Conservation (phyloP, 139 green algal genomes). For the Chara braunii region DNA sequence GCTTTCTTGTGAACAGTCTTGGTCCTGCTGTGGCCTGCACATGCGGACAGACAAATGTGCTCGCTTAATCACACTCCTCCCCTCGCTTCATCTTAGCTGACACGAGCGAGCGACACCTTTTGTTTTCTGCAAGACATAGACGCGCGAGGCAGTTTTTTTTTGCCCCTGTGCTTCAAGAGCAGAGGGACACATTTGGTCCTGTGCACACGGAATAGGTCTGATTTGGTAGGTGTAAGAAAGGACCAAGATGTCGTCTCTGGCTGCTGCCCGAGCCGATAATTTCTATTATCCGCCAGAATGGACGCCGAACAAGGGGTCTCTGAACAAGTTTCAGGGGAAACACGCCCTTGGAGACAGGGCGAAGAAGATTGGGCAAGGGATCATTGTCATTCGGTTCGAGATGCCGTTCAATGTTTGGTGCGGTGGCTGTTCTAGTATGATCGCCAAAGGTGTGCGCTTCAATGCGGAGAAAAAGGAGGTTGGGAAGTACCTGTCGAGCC, state of each 20-base stretch:
- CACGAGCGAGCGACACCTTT: too few species aligned
- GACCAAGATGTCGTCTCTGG: constrained; percentile 58
- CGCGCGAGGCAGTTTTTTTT: too few species aligned
- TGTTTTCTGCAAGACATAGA: too few species aligned
- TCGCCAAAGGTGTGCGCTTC: constrained; percentile 93
- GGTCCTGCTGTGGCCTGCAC: too few species aligned
- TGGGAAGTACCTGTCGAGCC: constrained; percentile 81
- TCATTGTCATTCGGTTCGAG: constrained; percentile 93
- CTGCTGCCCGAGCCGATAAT: constrained; percentile 78
- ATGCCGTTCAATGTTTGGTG: constrained; percentile 96
- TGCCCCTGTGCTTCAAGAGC: too few species aligned
- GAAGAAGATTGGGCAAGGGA: constrained; percentile 74
- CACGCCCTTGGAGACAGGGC: constrained; percentile 72
- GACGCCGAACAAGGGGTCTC: constrained; percentile 61
- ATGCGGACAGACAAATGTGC: too few species aligned
- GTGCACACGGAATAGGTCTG: too few species aligned
- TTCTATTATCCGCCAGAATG: constrained; percentile 86
- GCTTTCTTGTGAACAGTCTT: too few species aligned
- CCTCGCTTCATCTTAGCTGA: too few species aligned
- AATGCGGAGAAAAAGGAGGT: constrained; percentile 93
- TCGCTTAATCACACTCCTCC: too few species aligned
- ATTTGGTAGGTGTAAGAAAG: too few species aligned
- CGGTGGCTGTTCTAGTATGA: constrained; percentile 72
- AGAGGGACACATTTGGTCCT: too few species aligned
- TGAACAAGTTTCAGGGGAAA: constrained; percentile 40